phyloP scores from a whole-genome alignment of 129 eudicot genomes.

The Cynara cardunculus region DNA sequence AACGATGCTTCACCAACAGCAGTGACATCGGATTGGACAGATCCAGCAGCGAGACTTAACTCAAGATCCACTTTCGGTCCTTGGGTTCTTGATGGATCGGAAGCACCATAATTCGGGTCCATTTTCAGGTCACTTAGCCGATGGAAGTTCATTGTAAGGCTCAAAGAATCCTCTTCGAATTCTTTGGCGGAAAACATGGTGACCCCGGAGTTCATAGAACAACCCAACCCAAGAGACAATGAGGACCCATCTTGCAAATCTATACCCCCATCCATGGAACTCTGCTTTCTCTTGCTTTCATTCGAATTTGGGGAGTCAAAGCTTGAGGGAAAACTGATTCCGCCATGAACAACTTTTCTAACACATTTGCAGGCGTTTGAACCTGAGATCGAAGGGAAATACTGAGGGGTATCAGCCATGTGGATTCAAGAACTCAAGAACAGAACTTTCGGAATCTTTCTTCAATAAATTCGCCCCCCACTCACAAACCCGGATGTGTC shows the following conservation, averaged over 20 bases:
- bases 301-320: neutral
- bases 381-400: slow-evolving; percentile 15
- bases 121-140: slow-evolving; percentile 3
- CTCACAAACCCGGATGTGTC: slow-evolving; percentile 37
- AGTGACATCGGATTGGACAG: slow-evolving; percentile 66
- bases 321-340: slow-evolving; percentile 7
- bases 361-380: slow-evolving; percentile 15
- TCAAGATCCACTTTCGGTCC: slow-evolving; percentile 57
- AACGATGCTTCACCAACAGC: slow-evolving; percentile 30
- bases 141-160: slow-evolving; percentile 34
- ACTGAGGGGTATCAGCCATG: slow-evolving; percentile 47
- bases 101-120: slow-evolving; percentile 2
- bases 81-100: slow-evolving; percentile 6
- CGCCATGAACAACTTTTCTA: slow-evolving; percentile 22
- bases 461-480: slow-evolving; percentile 22
- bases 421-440: slow-evolving; percentile 7
- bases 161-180: slow-evolving; percentile 44
- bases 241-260: slow-evolving; percentile 42
- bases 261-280: slow-evolving; percentile 14
- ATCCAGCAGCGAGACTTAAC: slow-evolving; percentile 61
- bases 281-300: slow-evolving; percentile 42
- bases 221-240: slow-evolving; percentile 50
- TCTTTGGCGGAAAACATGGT: slow-evolving; percentile 45
- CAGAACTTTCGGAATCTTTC: slow-evolving; percentile 1
- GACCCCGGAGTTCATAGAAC: slow-evolving; percentile 38